Base-by-base conservation (phyloP, 1,139 yeast species). In the Keqinozyma sinolaborantium region DNA sequence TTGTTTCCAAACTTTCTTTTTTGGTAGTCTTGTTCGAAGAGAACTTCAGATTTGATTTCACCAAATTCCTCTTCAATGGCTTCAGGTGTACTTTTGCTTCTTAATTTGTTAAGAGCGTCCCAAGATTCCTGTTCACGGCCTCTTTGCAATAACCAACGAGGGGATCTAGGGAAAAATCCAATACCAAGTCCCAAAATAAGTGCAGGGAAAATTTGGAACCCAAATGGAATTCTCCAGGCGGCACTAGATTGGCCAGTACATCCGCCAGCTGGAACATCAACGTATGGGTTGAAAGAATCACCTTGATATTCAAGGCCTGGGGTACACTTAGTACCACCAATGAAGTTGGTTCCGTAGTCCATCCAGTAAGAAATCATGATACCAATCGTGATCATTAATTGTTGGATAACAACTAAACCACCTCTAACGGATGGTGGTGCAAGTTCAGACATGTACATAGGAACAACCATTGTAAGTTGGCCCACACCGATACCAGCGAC, bases 311-410 rank as follows among this genome's bases (percentile, higher is more conserved):
- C 30, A 2, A 34, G 32, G 23, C 36, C 25, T 7, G 36, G 39
- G n/a, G 36, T 38, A 38, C 47, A 42, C 19, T 35, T 31, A 11
- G 47, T 42, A 16, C 52, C 52, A 28, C 52, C 52, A 40, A 47
- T 45, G 28, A 33, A 47, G 26, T 47, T 44, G 10, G 48, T 45
- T 14, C 88, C 90, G 47, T 77, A 82, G 47, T 78, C 84, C 41
- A 79, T 62, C 85, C 86, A 81, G 57, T 82, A 79, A 4, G 86
- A 81, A 39, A 78, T 56, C 51, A 76, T 66, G 31, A 83, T 78
- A 43, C 88, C 87, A 30, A 79, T 62, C 27, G 83, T 83, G 35
- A 79, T 75, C 36, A 79, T 70, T 16, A 81, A 72, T 38, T 84
- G 87, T 49, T 80, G 83, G 44, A 77, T 58, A 44, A 75, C 69